Percentiles rank a stretch among this genome's conserved stretches.
These are phyloP conservation scores for Hebeloma cylindrosporum DNA, from an alignment of 768 basidiomycete species.

Conservation along the genomic window DNA sequence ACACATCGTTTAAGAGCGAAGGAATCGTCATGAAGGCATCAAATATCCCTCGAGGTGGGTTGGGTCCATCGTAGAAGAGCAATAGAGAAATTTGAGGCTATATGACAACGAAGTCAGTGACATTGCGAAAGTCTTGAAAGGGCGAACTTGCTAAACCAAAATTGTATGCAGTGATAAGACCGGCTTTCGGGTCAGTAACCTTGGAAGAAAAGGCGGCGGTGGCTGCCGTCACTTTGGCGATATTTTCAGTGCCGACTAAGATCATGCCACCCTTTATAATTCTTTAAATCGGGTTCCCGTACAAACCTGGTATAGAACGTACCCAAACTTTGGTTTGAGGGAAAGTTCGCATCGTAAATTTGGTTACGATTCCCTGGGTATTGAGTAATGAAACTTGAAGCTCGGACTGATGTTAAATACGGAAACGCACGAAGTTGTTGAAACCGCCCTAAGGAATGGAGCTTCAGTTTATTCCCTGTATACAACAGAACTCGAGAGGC, in stretches of 20 bases:
- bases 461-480: too few species aligned
- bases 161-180: conserved; percentile 47
- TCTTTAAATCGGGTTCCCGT: not conserved
- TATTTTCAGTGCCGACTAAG: conserved; percentile 19
- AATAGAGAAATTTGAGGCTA: conserved; percentile 28
- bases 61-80: conserved; percentile 62
- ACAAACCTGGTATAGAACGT: conserved; percentile 13
- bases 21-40: conserved; percentile 51
- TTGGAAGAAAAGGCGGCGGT: conserved; percentile 40
- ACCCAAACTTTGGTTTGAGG: conserved; percentile 64
- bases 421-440: conserved; percentile 51
- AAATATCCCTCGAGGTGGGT: conserved; percentile 48
- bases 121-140: not conserved
- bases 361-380: conserved; percentile 55
- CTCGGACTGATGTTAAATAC: too few species aligned
- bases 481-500: too few species aligned
- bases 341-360: conserved; percentile 51
- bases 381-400: not conserved
- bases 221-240: conserved; percentile 33
- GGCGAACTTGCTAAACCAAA: conserved; percentile 33
- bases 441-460: conserved; percentile 55
- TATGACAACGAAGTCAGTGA: not conserved
- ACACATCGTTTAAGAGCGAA: conserved; percentile 34
- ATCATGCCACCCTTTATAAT: conserved; percentile 55
- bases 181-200: conserved; percentile 52